Base-by-base conservation (phyloP, 768 basidiomycete species). In the Clitopilus passeckerianus region DNA sequence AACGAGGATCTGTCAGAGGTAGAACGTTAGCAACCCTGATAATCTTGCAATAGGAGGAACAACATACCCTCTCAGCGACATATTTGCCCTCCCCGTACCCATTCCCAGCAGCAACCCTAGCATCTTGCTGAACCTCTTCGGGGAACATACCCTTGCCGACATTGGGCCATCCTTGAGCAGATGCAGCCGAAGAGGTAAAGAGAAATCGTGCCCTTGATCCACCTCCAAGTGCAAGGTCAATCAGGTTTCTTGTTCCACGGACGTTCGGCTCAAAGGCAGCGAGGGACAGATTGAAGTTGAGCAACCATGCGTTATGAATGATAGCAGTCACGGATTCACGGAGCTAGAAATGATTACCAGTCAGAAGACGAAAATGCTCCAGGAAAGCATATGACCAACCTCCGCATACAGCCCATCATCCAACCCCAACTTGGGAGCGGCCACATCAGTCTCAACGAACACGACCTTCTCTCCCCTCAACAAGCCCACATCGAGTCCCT, bases 21-120 rank as follows among this genome's bases (percentile, higher is more conserved):
- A 20, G 44, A 50, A 44, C 22, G 22, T 30, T 22, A 30, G 24
- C 16, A 34, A 2, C 10, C 33, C 5, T 24, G 5, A 7, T 7
- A 30, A 30, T 30, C 27, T 10, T 22, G n/a, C 14, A n/a, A 5
- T 41, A 55, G 27, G 22, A 55, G 18, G 15, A 20, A 55, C 30
- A 10, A 62, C 75, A 18, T 50, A 74, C 71, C 53, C 74, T 64
- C 65, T 82, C 80, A 0, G 74, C 61, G 3, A 74, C 61, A 60
- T 77, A 82, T 64, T 84, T 84, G 0, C 71, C 66, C 58, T 81
- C 80, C 12, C 77, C 72, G 53, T 83, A 83, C 0, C 82, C 82
- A 15, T 58, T 61, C 1, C 77, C 77, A 2, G 72, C 56, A 0
- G 78, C 74, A n/a, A 72, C 62, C 2, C 62, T 58, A 0, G 75